Evolutionary conservation across 257 asterid genomes (phyloP), one percentile per base, ranked within the genome.

Genomic region (Plectranthus barbatus): DNA sequence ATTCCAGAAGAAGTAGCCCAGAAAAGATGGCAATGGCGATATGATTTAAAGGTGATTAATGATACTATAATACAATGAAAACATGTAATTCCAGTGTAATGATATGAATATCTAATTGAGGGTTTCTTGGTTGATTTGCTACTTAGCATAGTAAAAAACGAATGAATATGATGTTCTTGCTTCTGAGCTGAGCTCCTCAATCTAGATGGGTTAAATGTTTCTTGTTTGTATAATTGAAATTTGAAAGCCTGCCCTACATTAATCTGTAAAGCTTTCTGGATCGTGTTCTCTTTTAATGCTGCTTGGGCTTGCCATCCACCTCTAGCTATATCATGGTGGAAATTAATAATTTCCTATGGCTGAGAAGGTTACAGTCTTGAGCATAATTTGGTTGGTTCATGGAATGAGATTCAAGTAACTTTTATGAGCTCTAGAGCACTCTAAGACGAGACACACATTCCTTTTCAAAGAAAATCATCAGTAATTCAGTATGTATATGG

Each of bases 1-100:
- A 75, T 92, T 77, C 77, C 79, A 1, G 84, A 84, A 62, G 97
- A 83, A 57, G 87, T 60, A 49, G 97, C 98, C 74, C 81, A 42
- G 44, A 47, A 69, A 61, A 76, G 78, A 72, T 91, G 96, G 96
- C 70, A 67, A 24, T 91, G 98, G 98, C 84, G 98, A 15, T 88
- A 88, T 15, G 92, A 91, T 13, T 68, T 91, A 57, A 91, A 88
- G 98, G 98, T 91, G 29, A 42, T 39, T 70, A 20, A n/a, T n/a
- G n/a, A 13, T 56, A 4, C 56, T 72, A n/a, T n/a, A n/a, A n/a
- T n/a, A n/a, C n/a, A n/a, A n/a, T n/a, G n/a, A n/a, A n/a, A n/a
- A n/a, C n/a, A n/a, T n/a, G n/a, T 9, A 61, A 24, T 42, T 63
- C 39, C 42, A 37, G n/a, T 46, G 17, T 11, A 7, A 39, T 60